Conservation (phyloP, 768 basidiomycete genomes). For the Hypsizygus marmoreus region DNA sequence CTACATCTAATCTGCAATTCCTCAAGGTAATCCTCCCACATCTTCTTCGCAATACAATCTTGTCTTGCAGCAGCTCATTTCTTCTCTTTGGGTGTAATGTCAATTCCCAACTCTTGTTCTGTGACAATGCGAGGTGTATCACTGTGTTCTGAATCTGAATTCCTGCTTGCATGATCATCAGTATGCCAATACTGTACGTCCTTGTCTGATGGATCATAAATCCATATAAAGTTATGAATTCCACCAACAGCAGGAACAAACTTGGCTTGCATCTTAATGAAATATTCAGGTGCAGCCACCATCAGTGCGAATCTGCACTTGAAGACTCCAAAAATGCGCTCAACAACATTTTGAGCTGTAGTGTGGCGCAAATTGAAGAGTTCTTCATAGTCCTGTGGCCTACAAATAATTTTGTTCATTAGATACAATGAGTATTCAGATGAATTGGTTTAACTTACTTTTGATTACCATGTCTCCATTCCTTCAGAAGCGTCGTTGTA, state of each 20-base stretch:
- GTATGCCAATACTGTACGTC: no score
- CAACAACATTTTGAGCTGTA: constrained; percentile 37
- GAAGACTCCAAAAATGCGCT: constrained; percentile 30
- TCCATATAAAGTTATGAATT: constrained; percentile 30
- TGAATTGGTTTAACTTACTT: constrained; percentile 5
- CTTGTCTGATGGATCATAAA: constrained; percentile 20
- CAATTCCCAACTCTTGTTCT: constrained; percentile 7
- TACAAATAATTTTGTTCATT: constrained; percentile 16
- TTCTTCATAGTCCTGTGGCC: constrained; percentile 37
- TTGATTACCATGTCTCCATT: constrained; percentile 10
- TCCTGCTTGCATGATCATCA: background rate
- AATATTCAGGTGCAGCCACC: constrained; percentile 13
- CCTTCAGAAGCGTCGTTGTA: no score
- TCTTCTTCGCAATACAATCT: constrained; percentile 24
- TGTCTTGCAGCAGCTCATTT: constrained; percentile 13
- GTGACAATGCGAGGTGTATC: no score
- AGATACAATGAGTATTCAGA: constrained; percentile 9
- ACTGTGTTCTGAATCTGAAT: background rate
- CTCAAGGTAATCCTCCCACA: constrained; percentile 22
- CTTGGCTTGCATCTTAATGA: constrained; percentile 20
- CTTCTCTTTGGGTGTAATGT: constrained; percentile 20
- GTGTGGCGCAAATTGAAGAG: constrained; percentile 45
- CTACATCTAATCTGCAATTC: background rate
- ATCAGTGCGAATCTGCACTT: constrained; percentile 23
- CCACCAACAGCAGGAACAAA: constrained; percentile 22